A percentile compares a stretch with the other conserved stretches of the same genome.
Conservation (phyloP, 352 stramenopile genomes). For the Globisporangium recalcitrans region DNA sequence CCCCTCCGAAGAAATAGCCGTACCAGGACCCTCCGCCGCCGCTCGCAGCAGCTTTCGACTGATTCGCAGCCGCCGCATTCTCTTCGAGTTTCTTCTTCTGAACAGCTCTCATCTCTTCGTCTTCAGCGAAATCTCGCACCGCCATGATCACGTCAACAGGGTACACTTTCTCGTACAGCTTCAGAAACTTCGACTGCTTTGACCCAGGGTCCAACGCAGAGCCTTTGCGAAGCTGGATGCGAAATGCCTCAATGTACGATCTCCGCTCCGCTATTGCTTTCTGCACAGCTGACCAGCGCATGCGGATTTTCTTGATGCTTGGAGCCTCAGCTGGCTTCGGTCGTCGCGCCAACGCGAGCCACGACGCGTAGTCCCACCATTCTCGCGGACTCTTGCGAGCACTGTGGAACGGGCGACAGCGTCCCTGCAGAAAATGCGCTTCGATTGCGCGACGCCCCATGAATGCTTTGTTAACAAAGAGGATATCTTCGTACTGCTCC, state of each 20-base stretch:
- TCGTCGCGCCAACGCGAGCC: constrained; percentile 37
- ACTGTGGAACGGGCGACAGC: constrained; percentile 49
- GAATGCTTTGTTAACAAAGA: constrained; percentile 71
- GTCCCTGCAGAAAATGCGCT: constrained; percentile 53
- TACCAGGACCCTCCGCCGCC: constrained; percentile 60
- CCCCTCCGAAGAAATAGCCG: constrained; percentile 69
- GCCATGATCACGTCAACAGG: constrained; percentile 64
- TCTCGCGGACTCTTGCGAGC: constrained; percentile 33
- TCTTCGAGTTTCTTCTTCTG: constrained; percentile 28
- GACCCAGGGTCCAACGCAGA: constrained; percentile 31
- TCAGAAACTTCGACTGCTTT: constrained; percentile 37
- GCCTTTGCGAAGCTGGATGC: constrained; percentile 39
- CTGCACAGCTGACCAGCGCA: constrained; percentile 60
- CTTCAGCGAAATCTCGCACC: constrained; percentile 55
- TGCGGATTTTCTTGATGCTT: constrained; percentile 6
- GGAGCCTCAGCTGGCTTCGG: constrained; percentile 11
- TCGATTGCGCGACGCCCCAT: constrained; percentile 52
- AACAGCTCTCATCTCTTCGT: constrained; percentile 30
- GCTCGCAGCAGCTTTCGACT: constrained; percentile 12
- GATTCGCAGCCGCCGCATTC: constrained; percentile 22
- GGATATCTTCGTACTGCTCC: constrained; percentile 78
- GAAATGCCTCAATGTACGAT: constrained; percentile 56
- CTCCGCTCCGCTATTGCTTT: constrained; percentile 46
- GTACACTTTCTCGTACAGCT: constrained; percentile 56
- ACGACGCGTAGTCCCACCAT: constrained; percentile 77